A percentile compares a stretch with the other conserved stretches of the same genome.
phyloP scores from a whole-genome alignment of 148 eudicot species.

The Camellia japonica region DNA sequence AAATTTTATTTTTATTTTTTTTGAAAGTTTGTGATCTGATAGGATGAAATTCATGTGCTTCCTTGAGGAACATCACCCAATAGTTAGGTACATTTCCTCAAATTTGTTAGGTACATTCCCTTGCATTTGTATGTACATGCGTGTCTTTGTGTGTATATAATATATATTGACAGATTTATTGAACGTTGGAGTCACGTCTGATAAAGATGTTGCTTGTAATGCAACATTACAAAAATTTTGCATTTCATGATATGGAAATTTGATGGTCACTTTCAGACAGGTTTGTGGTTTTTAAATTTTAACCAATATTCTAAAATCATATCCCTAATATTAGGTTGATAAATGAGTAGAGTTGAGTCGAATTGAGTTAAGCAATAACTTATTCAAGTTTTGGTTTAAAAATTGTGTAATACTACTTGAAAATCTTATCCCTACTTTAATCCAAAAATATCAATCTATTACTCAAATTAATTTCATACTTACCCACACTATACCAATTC shows the following conservation, averaged over 20 bases:
- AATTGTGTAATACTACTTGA: no score
- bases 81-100: not conserved
- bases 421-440: no score
- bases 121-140: no score
- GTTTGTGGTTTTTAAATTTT: not conserved
- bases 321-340: no score
- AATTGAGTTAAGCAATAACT: no score
- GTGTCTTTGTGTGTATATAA: not conserved
- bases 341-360: no score
- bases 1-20: no score
- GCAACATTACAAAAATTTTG: not conserved
- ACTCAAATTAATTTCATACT: no score
- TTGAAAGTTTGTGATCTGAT: not conserved
- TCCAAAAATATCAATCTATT: no score
- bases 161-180: not conserved
- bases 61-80: not conserved
- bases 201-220: not conserved
- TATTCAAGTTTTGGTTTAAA: no score
- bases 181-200: conserved; percentile 12
- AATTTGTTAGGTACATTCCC: no score
- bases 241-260: not conserved
- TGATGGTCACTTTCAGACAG: not conserved
- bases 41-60: not conserved
- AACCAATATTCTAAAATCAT: not conserved
- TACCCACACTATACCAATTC: no score